Evolutionary conservation across 164 flowering plant species (phyloP), one percentile per base, ranked within the genome.

Genomic region (Akebia trifoliata): DNA sequence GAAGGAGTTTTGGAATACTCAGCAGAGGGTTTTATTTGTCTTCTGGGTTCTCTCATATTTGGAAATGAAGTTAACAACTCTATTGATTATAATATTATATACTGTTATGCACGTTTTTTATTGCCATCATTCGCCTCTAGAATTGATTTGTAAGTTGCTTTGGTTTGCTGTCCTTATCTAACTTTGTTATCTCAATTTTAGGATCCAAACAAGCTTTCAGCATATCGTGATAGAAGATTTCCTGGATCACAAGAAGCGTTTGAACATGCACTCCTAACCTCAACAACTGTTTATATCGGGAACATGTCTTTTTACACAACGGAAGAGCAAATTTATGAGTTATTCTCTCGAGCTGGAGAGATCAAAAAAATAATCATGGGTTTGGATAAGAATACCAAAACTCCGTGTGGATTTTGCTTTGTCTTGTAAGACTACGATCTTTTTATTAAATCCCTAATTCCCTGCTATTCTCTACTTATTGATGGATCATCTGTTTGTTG

Each of bases 341-440:
- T 93, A 10, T 93, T 93, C 52, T 69, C 88, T 39, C 85, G 96
- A 52, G 95, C 92, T 64, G 97, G 99, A 60, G 97, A 93, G 68
- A 75, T 93, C 10, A 93, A 90, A 67, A 90, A 86, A 78, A 86
- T 87, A 22, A 80, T 86, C 62, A 93, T 93, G 99, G 99, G 99
- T 15, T 74, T 93, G 74, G 99, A 93, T 52, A 93, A 93, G 78
- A 93, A 93, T 69, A 61, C 83, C 0, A 93, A 90, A 75, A 90
- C 99, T 2, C 99, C 99, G 9, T 93, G 99, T 65, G 99, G 99
- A 24, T 93, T 93, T 66, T 93, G 96, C 73, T 93, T 93, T 67
- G 79, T 90, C 60, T 40, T 84, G 98, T 93, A 84, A 74, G 87
- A 26, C 35, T 60, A 4, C 6, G 28, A 47, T 47, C 42, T 20